Conservation (phyloP, 352 stramenopile genomes). For the Phytophthora chlamydospora region DNA sequence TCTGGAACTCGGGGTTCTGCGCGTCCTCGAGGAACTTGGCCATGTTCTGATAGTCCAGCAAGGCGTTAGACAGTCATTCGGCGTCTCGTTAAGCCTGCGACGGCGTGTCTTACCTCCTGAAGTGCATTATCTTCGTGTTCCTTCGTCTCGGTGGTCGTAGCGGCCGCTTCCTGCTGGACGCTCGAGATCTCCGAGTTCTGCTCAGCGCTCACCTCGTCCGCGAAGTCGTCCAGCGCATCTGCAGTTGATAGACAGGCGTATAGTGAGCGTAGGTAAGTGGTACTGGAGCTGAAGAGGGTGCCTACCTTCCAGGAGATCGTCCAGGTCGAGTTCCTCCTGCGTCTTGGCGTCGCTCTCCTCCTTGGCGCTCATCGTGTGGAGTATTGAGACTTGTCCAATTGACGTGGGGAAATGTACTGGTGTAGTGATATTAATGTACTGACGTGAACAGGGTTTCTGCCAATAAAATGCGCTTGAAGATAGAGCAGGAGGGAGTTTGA, state of each 20-base stretch:
- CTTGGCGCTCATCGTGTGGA: slow-evolving; percentile 22
- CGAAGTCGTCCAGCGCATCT: slow-evolving; percentile 89
- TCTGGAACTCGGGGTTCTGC: slow-evolving; percentile 88
- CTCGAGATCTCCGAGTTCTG: slow-evolving; percentile 44
- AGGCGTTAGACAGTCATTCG: slow-evolving; percentile 12
- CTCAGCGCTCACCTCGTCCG: slow-evolving; percentile 54
- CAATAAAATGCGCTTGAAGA: too few relatives aligned
- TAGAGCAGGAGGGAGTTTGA: too few relatives aligned
- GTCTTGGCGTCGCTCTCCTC: slow-evolving; percentile 27
- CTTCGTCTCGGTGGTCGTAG: slow-evolving; percentile 51
- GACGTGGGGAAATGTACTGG: background rate
- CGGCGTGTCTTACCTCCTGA: slow-evolving; percentile 52
- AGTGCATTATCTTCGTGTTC: slow-evolving; percentile 66
- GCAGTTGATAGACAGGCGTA: background rate
- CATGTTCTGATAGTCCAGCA: slow-evolving; percentile 63
- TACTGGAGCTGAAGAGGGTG: background rate
- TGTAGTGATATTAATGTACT: too few relatives aligned
- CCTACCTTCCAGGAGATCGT: slow-evolving; percentile 81
- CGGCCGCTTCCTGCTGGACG: slow-evolving; percentile 51
- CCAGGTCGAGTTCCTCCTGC: slow-evolving; percentile 73
- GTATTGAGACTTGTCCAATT: background rate
- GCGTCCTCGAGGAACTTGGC: slow-evolving; percentile 86
- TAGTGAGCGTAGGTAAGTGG: background rate
- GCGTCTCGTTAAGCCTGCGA: background rate
- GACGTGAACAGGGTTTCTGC: too few relatives aligned